phyloP scores from a whole-genome alignment of 108 stramenopile genomes.

The Stephanodiscus triporus region DNA sequence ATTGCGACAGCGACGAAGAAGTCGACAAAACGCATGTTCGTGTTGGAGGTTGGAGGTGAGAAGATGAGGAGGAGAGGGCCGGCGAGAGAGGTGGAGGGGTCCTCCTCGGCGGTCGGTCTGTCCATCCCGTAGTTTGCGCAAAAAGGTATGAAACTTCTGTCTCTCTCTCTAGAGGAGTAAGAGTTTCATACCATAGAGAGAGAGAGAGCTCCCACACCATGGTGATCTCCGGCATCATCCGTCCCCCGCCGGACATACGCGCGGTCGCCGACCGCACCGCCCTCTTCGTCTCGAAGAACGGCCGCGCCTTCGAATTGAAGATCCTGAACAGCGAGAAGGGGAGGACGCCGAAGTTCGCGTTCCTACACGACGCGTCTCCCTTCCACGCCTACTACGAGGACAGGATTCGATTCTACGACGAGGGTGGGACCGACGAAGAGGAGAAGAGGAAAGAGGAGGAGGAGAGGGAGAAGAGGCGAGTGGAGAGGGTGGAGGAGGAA shows the following conservation, averaged over 20 bases:
- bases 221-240: constrained; percentile 86
- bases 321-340: constrained; percentile 82
- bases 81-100: too few species aligned
- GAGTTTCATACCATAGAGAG: too few species aligned
- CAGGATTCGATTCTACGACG: constrained; percentile 74
- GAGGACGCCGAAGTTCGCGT: constrained; percentile 96
- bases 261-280: constrained; percentile 97
- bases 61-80: too few species aligned
- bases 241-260: constrained; percentile 96
- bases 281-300: constrained; percentile 96
- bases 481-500: constrained; percentile 35
- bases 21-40: neutral
- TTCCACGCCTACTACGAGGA: constrained; percentile 99
- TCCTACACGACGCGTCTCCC: constrained; percentile 88
- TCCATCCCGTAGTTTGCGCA: too few species aligned
- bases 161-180: too few species aligned
- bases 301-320: constrained; percentile 89
- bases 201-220: too few species aligned
- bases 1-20: neutral
- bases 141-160: too few species aligned
- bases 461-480: constrained; percentile 35
- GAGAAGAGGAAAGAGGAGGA: constrained; percentile 60
- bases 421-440: constrained; percentile 75
- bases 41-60: too few species aligned
- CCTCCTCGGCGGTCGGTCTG: too few species aligned